Conservation (phyloP, 345 rosid species). For the Citropsis articulata region DNA sequence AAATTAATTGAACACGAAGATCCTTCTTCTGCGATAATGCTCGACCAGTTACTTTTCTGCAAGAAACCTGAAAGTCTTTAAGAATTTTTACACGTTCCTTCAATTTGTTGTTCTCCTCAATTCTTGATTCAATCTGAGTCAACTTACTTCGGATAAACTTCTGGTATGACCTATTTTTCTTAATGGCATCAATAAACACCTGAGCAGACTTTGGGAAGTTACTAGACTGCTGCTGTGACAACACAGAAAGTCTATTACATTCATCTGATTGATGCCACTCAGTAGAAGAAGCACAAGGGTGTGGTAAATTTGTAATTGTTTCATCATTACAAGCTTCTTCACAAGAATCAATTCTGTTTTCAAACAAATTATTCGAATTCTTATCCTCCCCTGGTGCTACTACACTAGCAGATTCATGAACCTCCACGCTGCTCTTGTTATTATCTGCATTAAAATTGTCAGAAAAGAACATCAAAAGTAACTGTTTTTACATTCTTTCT, state of each 20-base stretch:
- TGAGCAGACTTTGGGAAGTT: conserved; percentile 73
- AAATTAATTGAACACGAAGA: conserved; percentile 68
- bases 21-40: conserved; percentile 71
- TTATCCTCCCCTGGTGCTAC: conserved; percentile 24
- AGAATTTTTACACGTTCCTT: conserved; percentile 65
- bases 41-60: conserved; percentile 61
- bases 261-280: conserved; percentile 28
- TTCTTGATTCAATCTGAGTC: conserved; percentile 65
- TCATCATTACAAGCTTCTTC: conserved; percentile 27
- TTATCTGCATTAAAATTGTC: conserved; percentile 31
- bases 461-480: background rate
- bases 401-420: conserved; percentile 20
- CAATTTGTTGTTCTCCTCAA: conserved; percentile 80
- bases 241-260: conserved; percentile 22
- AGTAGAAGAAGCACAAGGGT: conserved; percentile 22
- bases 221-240: conserved; percentile 26
- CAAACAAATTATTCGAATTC: conserved; percentile 28
- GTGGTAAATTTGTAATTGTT: conserved; percentile 5
- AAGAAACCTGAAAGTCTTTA: conserved; percentile 66
- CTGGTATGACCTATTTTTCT: conserved; percentile 81
- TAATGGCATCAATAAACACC: conserved; percentile 65
- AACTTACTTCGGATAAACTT: conserved; percentile 64
- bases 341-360: conserved; percentile 34
- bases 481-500: background rate
- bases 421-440: conserved; percentile 20